These are phyloP conservation scores for Curvularia sp. DNA, from an alignment of 2,329 filamentous ascomycete genomes.

Conservation along the genomic window DNA sequence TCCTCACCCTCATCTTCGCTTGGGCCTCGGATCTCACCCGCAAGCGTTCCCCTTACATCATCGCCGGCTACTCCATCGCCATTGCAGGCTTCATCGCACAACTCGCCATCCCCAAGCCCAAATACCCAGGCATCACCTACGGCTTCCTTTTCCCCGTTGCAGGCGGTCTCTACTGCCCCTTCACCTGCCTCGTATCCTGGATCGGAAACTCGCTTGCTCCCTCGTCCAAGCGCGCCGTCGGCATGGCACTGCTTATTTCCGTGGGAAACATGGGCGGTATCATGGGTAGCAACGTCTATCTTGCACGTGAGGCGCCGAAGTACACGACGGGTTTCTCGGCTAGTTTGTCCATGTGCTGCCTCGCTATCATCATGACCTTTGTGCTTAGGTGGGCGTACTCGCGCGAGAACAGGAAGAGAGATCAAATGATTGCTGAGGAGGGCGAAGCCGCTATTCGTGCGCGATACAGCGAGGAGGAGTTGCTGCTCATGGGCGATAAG, in stretches of 20 bases:
- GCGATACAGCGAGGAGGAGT: conserved; percentile 50
- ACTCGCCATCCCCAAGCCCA: conserved; percentile 51
- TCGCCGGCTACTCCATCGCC: conserved; percentile 58
- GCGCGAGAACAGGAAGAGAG: conserved; percentile 48
- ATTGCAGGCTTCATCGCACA: conserved; percentile 64
- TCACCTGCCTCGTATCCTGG: conserved; percentile 48
- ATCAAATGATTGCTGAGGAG: conserved; percentile 34
- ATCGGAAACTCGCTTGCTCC: conserved; percentile 47
- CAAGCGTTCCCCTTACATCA: conserved; percentile 62
- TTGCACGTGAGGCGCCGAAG: conserved; percentile 56
- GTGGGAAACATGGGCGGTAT: conserved; percentile 58
- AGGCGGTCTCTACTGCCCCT: conserved; percentile 47
- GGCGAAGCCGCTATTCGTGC: conserved; percentile 45
- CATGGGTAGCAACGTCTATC: conserved; percentile 59
- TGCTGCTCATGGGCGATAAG: conserved; percentile 52
- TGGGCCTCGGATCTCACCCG: conserved; percentile 59
- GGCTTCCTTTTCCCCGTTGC: conserved; percentile 52
- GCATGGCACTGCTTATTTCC: conserved; percentile 57
- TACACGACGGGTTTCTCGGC: conserved; percentile 61
- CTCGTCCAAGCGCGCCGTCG: conserved; percentile 52
- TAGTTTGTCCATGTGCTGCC: conserved; percentile 54
- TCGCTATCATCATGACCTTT: conserved; percentile 56
- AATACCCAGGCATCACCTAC: conserved; percentile 56
- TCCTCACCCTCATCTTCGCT: conserved; percentile 53
- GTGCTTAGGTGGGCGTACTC: conserved; percentile 51